Evolutionary conservation across 2,329 filamentous ascomycete genomes (phyloP).

Genomic region (Raffaelea arxii): DNA sequence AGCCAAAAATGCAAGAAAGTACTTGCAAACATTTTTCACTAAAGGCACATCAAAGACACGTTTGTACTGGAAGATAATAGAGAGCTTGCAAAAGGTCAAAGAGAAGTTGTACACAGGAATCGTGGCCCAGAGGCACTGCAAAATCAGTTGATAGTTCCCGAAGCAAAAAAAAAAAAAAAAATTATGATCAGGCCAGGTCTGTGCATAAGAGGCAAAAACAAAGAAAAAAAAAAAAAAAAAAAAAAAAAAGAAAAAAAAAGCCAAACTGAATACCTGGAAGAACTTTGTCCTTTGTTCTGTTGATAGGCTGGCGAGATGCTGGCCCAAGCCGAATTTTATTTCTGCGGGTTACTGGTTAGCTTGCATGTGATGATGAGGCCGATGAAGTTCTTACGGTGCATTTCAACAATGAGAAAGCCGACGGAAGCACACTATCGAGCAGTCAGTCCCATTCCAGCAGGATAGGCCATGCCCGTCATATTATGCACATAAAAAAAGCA

Average conservation of each 20-base stretch:
- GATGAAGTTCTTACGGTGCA: background rate
- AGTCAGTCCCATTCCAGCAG: background rate
- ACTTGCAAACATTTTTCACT: conserved; percentile 6
- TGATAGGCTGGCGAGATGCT: background rate
- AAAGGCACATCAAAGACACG: conserved; percentile 5
- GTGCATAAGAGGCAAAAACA: background rate
- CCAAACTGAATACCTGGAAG: background rate
- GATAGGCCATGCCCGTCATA: background rate
- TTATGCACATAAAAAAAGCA: background rate
- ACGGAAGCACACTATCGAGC: background rate
- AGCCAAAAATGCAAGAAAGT: conserved; percentile 6
- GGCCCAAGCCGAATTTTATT: conserved; percentile 1
- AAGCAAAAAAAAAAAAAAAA: too few relatives aligned
- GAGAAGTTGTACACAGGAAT: conserved; percentile 4
- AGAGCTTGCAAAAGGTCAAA: conserved; percentile 2
- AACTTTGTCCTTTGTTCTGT: background rate
- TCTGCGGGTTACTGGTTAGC: too few relatives aligned
- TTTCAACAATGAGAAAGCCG: conserved; percentile 3
- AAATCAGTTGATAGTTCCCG: too few relatives aligned
- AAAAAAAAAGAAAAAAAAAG: too few relatives aligned
- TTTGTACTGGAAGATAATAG: conserved; percentile 5
- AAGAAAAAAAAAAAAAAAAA: too few relatives aligned
- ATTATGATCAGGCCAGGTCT: too few relatives aligned
- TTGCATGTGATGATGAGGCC: background rate
- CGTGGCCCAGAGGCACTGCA: conserved; percentile 2